Evolutionary conservation across 176 grass and related monocot species (phyloP).

Genomic region (Rhynchospora pubera): DNA sequence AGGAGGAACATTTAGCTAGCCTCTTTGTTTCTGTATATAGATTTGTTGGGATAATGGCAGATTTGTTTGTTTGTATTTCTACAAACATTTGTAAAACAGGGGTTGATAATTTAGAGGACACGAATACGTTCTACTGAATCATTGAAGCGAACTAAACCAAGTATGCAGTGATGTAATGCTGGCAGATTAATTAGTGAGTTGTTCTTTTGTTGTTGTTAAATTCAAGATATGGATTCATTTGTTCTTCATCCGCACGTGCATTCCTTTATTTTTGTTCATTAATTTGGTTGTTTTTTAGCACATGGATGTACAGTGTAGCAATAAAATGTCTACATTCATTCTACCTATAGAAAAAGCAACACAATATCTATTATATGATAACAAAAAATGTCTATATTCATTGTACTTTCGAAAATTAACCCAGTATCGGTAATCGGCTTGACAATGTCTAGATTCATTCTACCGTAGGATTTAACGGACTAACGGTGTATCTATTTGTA

Average conservation of each 20-base stretch:
- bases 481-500: neutral
- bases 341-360: neutral
- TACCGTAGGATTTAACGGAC: neutral
- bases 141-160: slow-evolving; percentile 3
- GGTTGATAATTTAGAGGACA: slow-evolving; percentile 8
- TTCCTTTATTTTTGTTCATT: neutral
- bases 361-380: neutral
- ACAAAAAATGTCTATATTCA: neutral
- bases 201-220: neutral
- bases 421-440: no score
- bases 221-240: neutral
- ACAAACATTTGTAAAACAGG: slow-evolving; percentile 18
- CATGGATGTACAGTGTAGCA: neutral
- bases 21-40: slow-evolving; percentile 19
- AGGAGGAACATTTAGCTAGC: neutral
- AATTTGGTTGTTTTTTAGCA: neutral
- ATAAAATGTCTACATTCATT: neutral
- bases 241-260: neutral
- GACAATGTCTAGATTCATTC: neutral
- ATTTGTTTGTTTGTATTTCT: slow-evolving; percentile 27
- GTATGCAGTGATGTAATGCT: slow-evolving; percentile 1
- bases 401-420: neutral
- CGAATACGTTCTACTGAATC: neutral
- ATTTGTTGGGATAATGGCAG: slow-evolving; percentile 3
- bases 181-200: neutral